Evolutionary conservation across 371 early-diverging fungal species (phyloP).

Genomic region (Mucor mucedo): DNA sequence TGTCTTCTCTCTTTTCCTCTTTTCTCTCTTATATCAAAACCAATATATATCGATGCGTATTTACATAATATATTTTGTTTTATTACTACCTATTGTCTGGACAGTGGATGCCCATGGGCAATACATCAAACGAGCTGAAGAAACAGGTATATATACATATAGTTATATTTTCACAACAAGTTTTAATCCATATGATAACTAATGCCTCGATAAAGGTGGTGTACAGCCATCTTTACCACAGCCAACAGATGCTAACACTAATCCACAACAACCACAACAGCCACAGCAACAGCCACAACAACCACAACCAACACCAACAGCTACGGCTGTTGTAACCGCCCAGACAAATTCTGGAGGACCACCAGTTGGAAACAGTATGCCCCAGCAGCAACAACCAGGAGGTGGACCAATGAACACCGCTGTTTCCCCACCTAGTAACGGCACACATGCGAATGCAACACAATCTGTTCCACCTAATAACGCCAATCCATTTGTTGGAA

Average conservation of each 20-base stretch:
- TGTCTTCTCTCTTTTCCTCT: background rate
- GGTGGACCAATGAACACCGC: slow-evolving; percentile 22
- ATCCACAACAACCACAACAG: slow-evolving; percentile 9
- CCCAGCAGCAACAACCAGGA: slow-evolving; percentile 18
- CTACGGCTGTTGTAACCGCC: slow-evolving; percentile 23
- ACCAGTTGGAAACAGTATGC: slow-evolving; percentile 10
- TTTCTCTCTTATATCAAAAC: background rate
- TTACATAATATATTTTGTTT: slow-evolving; percentile 3
- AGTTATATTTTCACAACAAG: background rate
- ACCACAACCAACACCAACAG: slow-evolving; percentile 18
- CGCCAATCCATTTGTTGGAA: slow-evolving; percentile 43
- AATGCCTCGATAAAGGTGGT: slow-evolving; percentile 2
- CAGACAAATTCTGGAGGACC: slow-evolving; percentile 16
- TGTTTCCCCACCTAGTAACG: slow-evolving; percentile 20
- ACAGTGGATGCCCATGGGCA: slow-evolving; percentile 5
- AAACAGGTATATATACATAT: slow-evolving; percentile 25
- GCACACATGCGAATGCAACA: slow-evolving; percentile 35
- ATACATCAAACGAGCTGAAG: slow-evolving; percentile 26
- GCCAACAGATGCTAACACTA: slow-evolving; percentile 9
- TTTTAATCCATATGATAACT: background rate
- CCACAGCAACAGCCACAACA: slow-evolving; percentile 6
- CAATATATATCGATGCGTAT: slow-evolving; percentile 1
- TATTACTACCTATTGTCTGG: slow-evolving; percentile 2
- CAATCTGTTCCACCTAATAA: slow-evolving; percentile 32
- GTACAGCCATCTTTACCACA: slow-evolving; percentile 4